These are phyloP conservation scores for Insectozyma bohioensis DNA, from an alignment of 1,139 yeast genomes.

Conservation along the genomic window DNA sequence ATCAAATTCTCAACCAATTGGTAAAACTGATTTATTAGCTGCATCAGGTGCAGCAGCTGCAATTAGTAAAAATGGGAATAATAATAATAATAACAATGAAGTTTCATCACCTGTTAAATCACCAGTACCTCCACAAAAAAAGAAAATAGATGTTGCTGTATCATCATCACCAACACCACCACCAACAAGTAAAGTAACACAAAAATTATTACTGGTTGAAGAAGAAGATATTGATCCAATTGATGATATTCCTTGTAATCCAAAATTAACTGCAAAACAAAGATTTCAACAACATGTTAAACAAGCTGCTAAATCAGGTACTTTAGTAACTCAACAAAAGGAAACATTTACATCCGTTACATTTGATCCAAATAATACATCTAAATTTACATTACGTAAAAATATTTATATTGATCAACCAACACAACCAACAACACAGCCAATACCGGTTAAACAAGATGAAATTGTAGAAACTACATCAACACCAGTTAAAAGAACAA, in stretches of 20 bases:
- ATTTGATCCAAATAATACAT: constrained; percentile 43
- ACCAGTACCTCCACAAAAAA: constrained; percentile 3
- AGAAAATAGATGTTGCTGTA: constrained; percentile 1
- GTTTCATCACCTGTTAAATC: constrained; percentile 8
- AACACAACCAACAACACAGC: not conserved
- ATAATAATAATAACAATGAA: not conserved
- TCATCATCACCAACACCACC: constrained; percentile 15
- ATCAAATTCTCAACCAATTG: constrained; percentile 42
- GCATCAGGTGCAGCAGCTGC: constrained; percentile 42
- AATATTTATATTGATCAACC: constrained; percentile 18
- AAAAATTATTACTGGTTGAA: constrained; percentile 22
- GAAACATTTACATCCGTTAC: constrained; percentile 37
- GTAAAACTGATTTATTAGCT: constrained; percentile 20
- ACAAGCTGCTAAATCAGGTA: constrained; percentile 41
- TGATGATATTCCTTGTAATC: constrained; percentile 11
- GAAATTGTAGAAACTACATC: not conserved
- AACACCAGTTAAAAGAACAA: constrained; percentile 16
- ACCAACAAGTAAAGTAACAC: constrained; percentile 13
- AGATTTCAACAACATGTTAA: constrained; percentile 41
- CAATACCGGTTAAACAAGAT: too few relatives aligned
- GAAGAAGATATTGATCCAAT: constrained; percentile 24
- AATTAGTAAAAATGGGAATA: constrained; percentile 17
- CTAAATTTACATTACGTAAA: constrained; percentile 26
- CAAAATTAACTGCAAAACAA: constrained; percentile 37
- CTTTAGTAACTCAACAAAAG: constrained; percentile 40